Conservation (phyloP, 2,329 filamentous ascomycete species). For the Aspergillus aculeatus region DNA sequence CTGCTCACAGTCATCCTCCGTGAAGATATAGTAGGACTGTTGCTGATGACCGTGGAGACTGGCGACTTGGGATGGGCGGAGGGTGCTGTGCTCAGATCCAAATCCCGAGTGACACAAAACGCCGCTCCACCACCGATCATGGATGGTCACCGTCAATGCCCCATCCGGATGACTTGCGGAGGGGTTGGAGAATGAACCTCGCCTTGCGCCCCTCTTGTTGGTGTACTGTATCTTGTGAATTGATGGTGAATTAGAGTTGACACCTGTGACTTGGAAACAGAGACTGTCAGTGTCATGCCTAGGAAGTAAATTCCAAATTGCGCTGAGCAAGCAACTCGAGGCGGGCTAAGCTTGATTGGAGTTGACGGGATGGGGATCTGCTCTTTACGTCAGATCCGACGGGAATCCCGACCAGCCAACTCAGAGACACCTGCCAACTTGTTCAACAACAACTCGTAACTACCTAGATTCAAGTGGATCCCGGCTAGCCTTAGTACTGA, state of each 20-base stretch:
- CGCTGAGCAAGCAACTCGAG: neutral
- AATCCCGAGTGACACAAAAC: slow-evolving; percentile 5
- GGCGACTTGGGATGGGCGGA: neutral
- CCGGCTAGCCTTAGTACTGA: neutral
- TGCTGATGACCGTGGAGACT: neutral
- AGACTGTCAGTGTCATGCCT: neutral
- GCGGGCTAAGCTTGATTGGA: neutral
- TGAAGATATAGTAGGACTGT: neutral
- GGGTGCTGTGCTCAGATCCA: neutral
- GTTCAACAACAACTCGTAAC: neutral
- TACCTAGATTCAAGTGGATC: neutral
- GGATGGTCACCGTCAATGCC: neutral
- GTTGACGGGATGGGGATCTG: neutral
- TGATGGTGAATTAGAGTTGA: neutral
- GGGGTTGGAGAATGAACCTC: neutral
- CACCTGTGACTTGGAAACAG: neutral
- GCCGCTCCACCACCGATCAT: neutral
- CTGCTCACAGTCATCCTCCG: neutral
- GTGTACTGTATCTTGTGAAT: neutral
- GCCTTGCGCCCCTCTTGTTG: neutral
- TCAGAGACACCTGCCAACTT: neutral
- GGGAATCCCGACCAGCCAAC: neutral
- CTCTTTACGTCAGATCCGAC: neutral
- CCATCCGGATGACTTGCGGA: neutral
- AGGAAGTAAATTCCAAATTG: neutral